phyloP scores from a whole-genome alignment of 2,329 filamentous ascomycete species.

The Plectosphaerella plurivora region DNA sequence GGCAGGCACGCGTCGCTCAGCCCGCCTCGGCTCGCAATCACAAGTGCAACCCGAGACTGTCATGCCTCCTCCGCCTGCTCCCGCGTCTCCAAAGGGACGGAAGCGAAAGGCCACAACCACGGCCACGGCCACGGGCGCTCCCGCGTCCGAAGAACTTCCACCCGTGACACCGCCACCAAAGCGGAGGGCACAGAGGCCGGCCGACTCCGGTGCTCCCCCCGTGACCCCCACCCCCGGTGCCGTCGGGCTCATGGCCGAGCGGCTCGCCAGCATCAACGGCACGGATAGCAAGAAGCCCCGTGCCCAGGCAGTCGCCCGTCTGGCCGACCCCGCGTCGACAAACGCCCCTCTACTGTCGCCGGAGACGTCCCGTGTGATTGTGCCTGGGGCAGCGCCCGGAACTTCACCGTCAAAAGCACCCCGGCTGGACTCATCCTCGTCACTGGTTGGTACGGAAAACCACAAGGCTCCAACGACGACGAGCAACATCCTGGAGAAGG shows the following conservation, averaged over 20 bases:
- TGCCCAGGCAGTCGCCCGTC: slow-evolving; percentile 41
- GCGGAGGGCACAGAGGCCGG: slow-evolving; percentile 19
- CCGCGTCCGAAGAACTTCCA: slow-evolving; percentile 6
- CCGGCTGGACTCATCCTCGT: not conserved
- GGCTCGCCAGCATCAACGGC: slow-evolving; percentile 14
- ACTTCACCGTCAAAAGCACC: slow-evolving; percentile 39
- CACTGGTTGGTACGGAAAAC: slow-evolving; percentile 18
- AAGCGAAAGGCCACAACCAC: slow-evolving; percentile 27
- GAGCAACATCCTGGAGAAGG: slow-evolving; percentile 68
- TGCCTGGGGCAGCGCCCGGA: slow-evolving; percentile 42
- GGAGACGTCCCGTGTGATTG: slow-evolving; percentile 59
- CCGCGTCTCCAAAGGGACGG: slow-evolving; percentile 15
- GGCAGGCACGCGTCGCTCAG: slow-evolving; percentile 31
- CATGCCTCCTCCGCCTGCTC: slow-evolving; percentile 15
- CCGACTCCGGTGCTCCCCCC: slow-evolving; percentile 21
- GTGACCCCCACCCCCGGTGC: slow-evolving; percentile 43
- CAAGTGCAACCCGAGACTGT: slow-evolving; percentile 6
- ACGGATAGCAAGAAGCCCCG: slow-evolving; percentile 31
- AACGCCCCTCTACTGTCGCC: slow-evolving; percentile 71
- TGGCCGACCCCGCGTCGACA: slow-evolving; percentile 59
- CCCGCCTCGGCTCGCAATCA: slow-evolving; percentile 32
- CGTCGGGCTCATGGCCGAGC: slow-evolving; percentile 32
- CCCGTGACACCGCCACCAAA: slow-evolving; percentile 24
- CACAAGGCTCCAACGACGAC: slow-evolving; percentile 51
- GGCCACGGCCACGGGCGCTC: slow-evolving; percentile 14